Evolutionary conservation across 768 basidiomycete species (phyloP), one percentile per base, ranked within the genome.

Genomic region (Calocybe indica): DNA sequence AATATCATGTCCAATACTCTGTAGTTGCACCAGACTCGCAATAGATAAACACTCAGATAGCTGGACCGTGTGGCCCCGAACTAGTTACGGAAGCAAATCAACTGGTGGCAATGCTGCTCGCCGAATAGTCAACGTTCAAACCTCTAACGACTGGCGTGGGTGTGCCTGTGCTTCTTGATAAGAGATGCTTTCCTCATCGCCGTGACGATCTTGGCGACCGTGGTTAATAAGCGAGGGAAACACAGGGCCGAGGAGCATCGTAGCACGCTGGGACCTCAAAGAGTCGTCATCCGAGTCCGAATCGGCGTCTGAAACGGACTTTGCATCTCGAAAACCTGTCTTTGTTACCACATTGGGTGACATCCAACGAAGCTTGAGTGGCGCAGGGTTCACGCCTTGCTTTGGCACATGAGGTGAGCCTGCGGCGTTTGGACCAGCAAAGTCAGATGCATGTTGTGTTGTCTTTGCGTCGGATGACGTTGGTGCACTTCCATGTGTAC

Each of bases 401-500:
- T 37, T 30, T 6, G 47, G 7, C 28, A 44, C 10, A 11, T 41
- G 10, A 2, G 50, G 51, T 37, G 57, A 46, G 11, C 55, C 49
- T 10, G 63, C 48, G 10, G 73, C 58, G 12, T 65, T 58, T 13
- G 72, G 72, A 1, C 65, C 52, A 37, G 56, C 64, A 52, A 73
- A 74, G 13, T 63, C 71, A 28, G 72, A 67, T n/a, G 65, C 54
- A 44, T 72, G 71, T 2, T 65, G 58, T 1, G 49, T 5, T 7
- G 40, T 44, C 6, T 54, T 41, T 22, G 45, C 39, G 12, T 49
- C 45, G 8, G 47, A 22, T 13, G 48, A 52, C n/a, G 46, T 48
- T 8, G 53, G 61, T 50, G 54, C 49, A 31, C 83, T 72, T 22
- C 84, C 83, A 54, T 91, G 88, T 1, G 84, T 88, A 39, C 85